Base-by-base conservation (phyloP, 257 asterid species). In the Galeopsis tetrahit region DNA sequence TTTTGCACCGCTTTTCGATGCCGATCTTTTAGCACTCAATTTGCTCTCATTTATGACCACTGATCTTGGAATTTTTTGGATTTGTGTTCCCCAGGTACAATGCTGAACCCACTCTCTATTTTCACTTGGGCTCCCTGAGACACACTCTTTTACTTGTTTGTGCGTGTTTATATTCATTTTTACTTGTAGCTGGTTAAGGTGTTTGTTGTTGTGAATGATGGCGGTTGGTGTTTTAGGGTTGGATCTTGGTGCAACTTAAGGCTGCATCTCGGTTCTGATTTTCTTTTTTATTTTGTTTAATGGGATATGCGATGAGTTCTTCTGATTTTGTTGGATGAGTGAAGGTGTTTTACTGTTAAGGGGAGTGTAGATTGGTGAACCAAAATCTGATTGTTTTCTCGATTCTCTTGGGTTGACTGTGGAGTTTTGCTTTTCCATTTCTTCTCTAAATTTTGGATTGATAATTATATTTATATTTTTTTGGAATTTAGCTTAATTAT, bases 21-120 rank as follows among this genome's bases (percentile, higher is more conserved):
- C 64, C 59, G 57, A 49, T 10, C 62, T n/a, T 48, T 14, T 5
- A 66, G 65, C 71, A 13, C 63, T 58, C 58, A 67, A 15, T 70
- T 64, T 56, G 60, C 66, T 51, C 39, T 57, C 49, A 15, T 57
- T 78, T 72, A 69, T 69, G 81, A 48, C 57, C 67, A 63, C 38
- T 79, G 84, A 81, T 81, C 80, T 77, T 68, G 74, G 66, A 14
- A 31, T 1, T 62, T 69, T 38, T 31, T 17, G 78, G 80, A 75
- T 83, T 80, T 72, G 66, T 69, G 40, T 58, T 78, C 68, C 21
- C 63, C 77, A 78, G 83, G 83, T 80, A 76, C 34, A 64, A 44
- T 70, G 66, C 44, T 2, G 78, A 42, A 13, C 59, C 31, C 15
- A 9, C 60, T 55, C 63, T 53, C 28, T 15, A 21, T 17, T 70